Base-by-base conservation (phyloP, 2,329 filamentous ascomycete genomes). In the Xylogone sp. region DNA sequence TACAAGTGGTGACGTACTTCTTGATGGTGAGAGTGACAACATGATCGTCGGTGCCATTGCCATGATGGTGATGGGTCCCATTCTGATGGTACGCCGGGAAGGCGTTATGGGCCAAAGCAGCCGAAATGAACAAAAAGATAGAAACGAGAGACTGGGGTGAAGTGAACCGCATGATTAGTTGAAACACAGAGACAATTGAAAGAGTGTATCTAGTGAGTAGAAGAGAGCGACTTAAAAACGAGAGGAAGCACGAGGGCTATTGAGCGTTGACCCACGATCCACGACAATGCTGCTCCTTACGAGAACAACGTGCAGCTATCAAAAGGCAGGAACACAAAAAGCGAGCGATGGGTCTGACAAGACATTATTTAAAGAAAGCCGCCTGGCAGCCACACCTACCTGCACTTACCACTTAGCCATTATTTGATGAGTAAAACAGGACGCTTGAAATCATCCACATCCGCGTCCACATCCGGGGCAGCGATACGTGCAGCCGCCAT, bases 161-260 rank as follows among this genome's bases (percentile, higher is more conserved):
- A 18, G 34, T 9, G 5, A 7, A 39, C 34, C 34, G 10, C 34
- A 39, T 39, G 34, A 16, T 39, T 13, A 39, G 5, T 39, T 31
- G 8, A 8, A 13, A 16, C n/a, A 39, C n/a, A 13, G 34, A 87
- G 84, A 42, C 90, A 95, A 56, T 94, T 99, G 13, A 93, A 99
- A 62, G 94, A 99, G 71, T 92, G 94, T 0, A 94, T 99, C 19
- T 83, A 88, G 61, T 92, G 93, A 1, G 92, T 91, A 48, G 91
- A 96, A 71, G 94, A 96, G 88, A 96, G 91, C 68, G 96, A 91
- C 63, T 39, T 9, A 9, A 39, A 39, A 39, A 39, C 34, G 34
- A 39, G 24, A 27, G 24, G 24, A 27, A 27, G 24, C 24, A 39
- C n/a, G 34, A 39, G 4, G 34, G 34, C 34, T 39, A 13, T 39